Percentiles rank a stretch among this genome's conserved stretches.
These are phyloP conservation scores for Picea sitchensis DNA, from an alignment of 75 land plant genomes.

Conservation along the genomic window DNA sequence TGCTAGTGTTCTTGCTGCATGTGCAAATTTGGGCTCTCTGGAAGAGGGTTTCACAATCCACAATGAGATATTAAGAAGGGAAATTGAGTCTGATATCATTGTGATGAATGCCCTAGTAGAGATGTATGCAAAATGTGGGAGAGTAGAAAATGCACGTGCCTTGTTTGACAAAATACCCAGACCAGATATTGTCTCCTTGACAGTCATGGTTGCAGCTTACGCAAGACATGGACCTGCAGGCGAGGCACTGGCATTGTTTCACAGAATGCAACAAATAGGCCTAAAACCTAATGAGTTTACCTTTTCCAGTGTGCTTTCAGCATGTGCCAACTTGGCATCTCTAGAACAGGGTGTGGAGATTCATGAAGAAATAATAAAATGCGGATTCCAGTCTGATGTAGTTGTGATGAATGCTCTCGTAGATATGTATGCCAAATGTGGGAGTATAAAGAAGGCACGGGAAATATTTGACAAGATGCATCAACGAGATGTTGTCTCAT, in stretches of 20 bases:
- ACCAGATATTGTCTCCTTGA: constrained; percentile 35
- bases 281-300: constrained; percentile 33
- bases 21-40: constrained; percentile 21
- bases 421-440: constrained; percentile 51
- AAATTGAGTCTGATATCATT: constrained; percentile 40
- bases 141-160: neutral
- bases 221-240: constrained; percentile 21
- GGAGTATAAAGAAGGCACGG: constrained; percentile 17
- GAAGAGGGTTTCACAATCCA: constrained; percentile 31
- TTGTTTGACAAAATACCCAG: neutral
- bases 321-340: constrained; percentile 31
- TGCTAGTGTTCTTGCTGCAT: constrained; percentile 52
- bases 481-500: constrained; percentile 19
- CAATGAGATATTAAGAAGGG: constrained; percentile 33
- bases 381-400: constrained; percentile 35
- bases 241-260: constrained; percentile 23
- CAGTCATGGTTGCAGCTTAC: constrained; percentile 28
- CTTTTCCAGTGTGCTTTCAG: constrained; percentile 34
- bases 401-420: constrained; percentile 39
- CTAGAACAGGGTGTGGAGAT: constrained; percentile 44
- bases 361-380: constrained; percentile 35
- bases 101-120: constrained; percentile 14
- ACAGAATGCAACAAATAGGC: constrained; percentile 27
- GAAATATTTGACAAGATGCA: constrained; percentile 18
- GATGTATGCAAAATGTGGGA: neutral